Evolutionary conservation across 768 basidiomycete species (phyloP), one percentile per base, ranked within the genome.

Genomic region (Amanita polypyramis): DNA sequence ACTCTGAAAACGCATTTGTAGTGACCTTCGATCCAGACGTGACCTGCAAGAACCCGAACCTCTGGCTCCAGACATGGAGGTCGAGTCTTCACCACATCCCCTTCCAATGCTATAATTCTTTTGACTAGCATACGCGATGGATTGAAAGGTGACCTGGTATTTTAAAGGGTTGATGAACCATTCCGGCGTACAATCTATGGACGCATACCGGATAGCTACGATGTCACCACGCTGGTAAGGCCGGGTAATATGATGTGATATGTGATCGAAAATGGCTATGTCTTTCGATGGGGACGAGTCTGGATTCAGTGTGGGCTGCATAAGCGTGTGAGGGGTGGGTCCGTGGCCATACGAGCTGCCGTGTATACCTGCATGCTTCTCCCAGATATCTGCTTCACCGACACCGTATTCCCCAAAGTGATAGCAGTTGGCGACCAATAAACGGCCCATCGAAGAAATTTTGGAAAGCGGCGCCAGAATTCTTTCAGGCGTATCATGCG

Each of bases 21-120:
- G 67, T 43, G 44, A 79, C 82, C 85, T 74, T 88, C 85, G 43
- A 87, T 72, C 85, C 85, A 88, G 34, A 79, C 68, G 51, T 85
- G 79, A 1, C 82, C 82, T 55, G 64, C 50, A 3, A 85, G 84
- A 30, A 88, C 62, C 21, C 50, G 58, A 6, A 80, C 74, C 49
- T 76, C 68, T 3, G 65, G 47, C 15, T 76, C 70, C 1, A 78
- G 77, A 55, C 79, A 82, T 3, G 84, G 83, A 17, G 83, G 77
- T n/a, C 84, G 65, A 3, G 85, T 83, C 54, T 73, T 72, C 0
- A 88, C 73, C 29, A 60, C 57, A 56, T 87, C 83, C 7, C 81
- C 81, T 56, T 76, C 76, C 17, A 78, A 55, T 3, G 75, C 85
- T 42, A 82, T 52, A 35, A 88, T 75, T 25, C 85, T 71, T 57